Percentiles rank a stretch among this genome's conserved stretches.
phyloP scores from a whole-genome alignment of 2,329 filamentous ascomycete genomes.

The Arthroderma sp. region DNA sequence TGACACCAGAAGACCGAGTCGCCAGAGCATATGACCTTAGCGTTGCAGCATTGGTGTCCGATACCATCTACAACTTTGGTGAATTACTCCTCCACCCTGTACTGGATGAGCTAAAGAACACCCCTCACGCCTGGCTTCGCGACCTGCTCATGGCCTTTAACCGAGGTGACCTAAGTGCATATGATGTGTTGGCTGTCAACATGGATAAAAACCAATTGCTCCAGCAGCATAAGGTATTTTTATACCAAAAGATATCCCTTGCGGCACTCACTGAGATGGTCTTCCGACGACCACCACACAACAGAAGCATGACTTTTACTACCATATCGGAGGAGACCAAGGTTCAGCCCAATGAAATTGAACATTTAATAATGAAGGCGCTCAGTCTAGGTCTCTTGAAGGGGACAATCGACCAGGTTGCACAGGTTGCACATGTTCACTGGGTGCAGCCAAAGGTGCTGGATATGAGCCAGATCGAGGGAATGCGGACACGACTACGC shows the following conservation, averaged over 20 bases:
- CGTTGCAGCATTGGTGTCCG: constrained; percentile 82
- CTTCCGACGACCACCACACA: constrained; percentile 88
- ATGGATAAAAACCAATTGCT: constrained; percentile 71
- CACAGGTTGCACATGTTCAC: constrained; percentile 84
- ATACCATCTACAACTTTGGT: constrained; percentile 98
- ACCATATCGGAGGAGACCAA: constrained; percentile 88
- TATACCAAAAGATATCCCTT: constrained; percentile 97
- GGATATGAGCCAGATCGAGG: constrained; percentile 87
- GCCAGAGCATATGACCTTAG: constrained; percentile 82
- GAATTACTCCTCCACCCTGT: constrained; percentile 97
- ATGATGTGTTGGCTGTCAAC: constrained; percentile 69
- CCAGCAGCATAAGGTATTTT: constrained; percentile 64
- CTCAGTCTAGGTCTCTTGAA: constrained; percentile 78
- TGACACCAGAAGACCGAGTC: constrained; percentile 63
- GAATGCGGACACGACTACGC: constrained; percentile 73
- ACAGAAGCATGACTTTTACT: constrained; percentile 83
- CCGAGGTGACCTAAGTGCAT: constrained; percentile 78
- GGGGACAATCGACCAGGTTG: constrained; percentile 93
- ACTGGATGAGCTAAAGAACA: constrained; percentile 66
- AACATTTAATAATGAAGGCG: constrained; percentile 99
- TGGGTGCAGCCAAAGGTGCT: constrained; percentile 99
- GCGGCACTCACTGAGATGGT: constrained; percentile 89
- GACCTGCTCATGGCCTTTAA: constrained; percentile 98
- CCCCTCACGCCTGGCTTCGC: constrained; percentile 73
- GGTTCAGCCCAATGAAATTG: constrained; percentile 80